A percentile compares a stretch with the other conserved stretches of the same genome.
phyloP scores from a whole-genome alignment of 164 flowering plant species.

The Nelumbo lutea region DNA sequence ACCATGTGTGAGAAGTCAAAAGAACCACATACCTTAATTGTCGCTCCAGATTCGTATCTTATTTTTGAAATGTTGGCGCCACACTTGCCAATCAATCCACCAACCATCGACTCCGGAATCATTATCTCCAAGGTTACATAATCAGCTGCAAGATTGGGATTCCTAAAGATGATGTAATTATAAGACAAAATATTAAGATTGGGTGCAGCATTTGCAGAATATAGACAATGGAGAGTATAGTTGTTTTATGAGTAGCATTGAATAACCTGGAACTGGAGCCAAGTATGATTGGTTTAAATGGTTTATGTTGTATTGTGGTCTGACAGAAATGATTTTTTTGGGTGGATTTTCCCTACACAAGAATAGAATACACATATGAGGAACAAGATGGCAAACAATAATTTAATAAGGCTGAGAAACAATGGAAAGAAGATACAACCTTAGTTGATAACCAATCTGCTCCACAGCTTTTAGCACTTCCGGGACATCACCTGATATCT shows the following conservation, averaged over 20 bases:
- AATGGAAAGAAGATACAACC: constrained; percentile 32
- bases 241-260: constrained; percentile 12
- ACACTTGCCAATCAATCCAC: constrained; percentile 82
- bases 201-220: constrained; percentile 16
- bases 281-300: constrained; percentile 37
- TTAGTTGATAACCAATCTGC: constrained; percentile 63
- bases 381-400: neutral
- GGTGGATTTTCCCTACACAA: constrained; percentile 71
- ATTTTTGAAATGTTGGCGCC: constrained; percentile 87
- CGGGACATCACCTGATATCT: constrained; percentile 76
- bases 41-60: constrained; percentile 75
- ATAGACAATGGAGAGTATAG: constrained; percentile 11
- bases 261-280: constrained; percentile 68
- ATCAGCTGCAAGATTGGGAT: constrained; percentile 80
- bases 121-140: constrained; percentile 62
- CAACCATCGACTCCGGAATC: constrained; percentile 70
- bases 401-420: neutral
- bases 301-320: constrained; percentile 49
- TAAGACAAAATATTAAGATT: constrained; percentile 34
- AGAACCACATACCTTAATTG: constrained; percentile 52
- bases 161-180: constrained; percentile 58
- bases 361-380: constrained; percentile 4
- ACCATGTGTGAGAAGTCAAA: neutral
- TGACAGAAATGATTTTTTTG: constrained; percentile 63
- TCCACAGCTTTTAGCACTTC: constrained; percentile 70